These are phyloP conservation scores for Tillandsia leiboldiana DNA, from an alignment of 176 grass and related monocot genomes.

Conservation along the genomic window DNA sequence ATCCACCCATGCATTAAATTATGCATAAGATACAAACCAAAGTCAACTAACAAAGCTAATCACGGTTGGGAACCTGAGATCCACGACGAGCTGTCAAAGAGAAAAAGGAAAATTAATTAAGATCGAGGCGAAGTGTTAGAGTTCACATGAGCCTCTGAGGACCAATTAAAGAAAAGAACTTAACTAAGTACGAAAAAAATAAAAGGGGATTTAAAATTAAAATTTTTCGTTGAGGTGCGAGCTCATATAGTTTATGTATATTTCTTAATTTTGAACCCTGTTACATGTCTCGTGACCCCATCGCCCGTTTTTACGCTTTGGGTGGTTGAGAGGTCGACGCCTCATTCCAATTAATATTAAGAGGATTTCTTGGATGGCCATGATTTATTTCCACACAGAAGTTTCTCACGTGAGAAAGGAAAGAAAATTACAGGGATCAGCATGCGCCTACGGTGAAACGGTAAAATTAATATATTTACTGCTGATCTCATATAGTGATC, in stretches of 20 bases:
- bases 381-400: no score
- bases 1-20: conserved; percentile 7
- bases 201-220: background rate
- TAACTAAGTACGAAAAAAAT: background rate
- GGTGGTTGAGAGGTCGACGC: conserved; percentile 8
- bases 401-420: no score
- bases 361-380: no score
- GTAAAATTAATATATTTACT: no score
- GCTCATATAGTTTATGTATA: no score
- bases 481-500: no score
- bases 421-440: no score
- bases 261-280: no score
- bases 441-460: no score
- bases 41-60: conserved; percentile 43
- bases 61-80: conserved; percentile 23
- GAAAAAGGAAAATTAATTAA: conserved; percentile 19
- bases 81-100: conserved; percentile 25
- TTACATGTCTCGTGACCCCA: no score
- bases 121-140: conserved; percentile 6
- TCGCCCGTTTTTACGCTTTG: background rate
- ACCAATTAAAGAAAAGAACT: background rate
- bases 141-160: conserved; percentile 25
- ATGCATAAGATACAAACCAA: conserved; percentile 29
- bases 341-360: background rate
- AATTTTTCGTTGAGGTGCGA: no score